Evolutionary conservation across 208 protist genomes (phyloP), one percentile per base, ranked within the genome.

Genomic region (Leptomonas pyrrhocoris): DNA sequence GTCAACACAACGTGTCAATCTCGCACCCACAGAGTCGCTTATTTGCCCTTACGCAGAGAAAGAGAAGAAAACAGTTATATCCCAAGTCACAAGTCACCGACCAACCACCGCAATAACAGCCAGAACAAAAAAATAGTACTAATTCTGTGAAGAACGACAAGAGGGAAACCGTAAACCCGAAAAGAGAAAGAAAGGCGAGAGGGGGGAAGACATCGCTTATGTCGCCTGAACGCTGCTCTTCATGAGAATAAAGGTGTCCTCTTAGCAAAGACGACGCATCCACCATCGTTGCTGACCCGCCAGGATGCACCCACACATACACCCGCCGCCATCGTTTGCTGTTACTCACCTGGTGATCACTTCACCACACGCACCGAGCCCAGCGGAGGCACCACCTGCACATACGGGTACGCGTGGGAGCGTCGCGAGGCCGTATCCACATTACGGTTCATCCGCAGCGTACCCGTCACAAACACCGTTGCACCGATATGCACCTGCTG

Each of bases 381-480:
- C 3, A 92, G 54, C 15, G 90, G 90, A 34, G 90, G 88, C 1
- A 80, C 73, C n/a, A 95, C 86, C 28, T 88, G 80, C 28, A 95
- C 80, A 62, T 83, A 94, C 21, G 90, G 90, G 72, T 92, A 95
- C 28, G 90, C 90, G 65, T 95, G 89, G 25, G 81, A 57, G 46
- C 86, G 71, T 21, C 83, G 77, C 23, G 88, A 93, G 11, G 65
- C 63, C n/a, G 65, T 73, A 62, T 92, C 88, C 42, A 88, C 67
- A 36, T 85, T 89, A 4, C 87, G 81, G 58, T 95, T 93, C 83
- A 93, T 84, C 23, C 83, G 77, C 42, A 95, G 66, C n/a, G 73
- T 77, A 2, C 90, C 90, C 23, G 78, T 48, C 30, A 94, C 88
- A 34, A 86, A 82, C 34, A 94, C 58, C 2, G 38, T 73, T 23